Evolutionary conservation across 306 rosid genomes (phyloP).

Genomic region (Nissolia schottii): DNA sequence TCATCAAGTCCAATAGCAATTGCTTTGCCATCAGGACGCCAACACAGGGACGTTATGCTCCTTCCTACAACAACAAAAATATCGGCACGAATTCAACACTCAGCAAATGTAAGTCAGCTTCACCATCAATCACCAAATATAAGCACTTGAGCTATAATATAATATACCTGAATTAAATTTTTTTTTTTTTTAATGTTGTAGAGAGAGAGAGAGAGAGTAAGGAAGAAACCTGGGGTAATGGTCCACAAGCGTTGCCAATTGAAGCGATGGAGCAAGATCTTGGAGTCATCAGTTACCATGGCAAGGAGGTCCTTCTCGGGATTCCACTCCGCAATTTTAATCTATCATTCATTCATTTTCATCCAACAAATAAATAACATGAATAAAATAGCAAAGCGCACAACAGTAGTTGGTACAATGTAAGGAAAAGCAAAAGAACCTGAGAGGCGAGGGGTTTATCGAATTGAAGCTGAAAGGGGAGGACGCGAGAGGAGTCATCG

Average conservation of each 20-base stretch:
- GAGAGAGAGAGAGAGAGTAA: not conserved
- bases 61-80: conserved; percentile 43
- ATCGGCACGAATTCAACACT: not conserved
- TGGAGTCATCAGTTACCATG: conserved; percentile 86
- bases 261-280: conserved; percentile 90
- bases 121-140: not conserved
- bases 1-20: conserved; percentile 88
- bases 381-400: too few species aligned
- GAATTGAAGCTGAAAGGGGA: conserved; percentile 90
- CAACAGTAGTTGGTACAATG: too few species aligned
- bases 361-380: too few species aligned
- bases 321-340: conserved; percentile 91
- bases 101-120: not conserved
- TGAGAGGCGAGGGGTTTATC: conserved; percentile 87
- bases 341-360: conserved; percentile 37
- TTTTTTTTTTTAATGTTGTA: too few species aligned
- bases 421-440: too few species aligned
- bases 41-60: conserved; percentile 69
- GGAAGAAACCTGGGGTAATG: conserved; percentile 67
- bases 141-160: not conserved
- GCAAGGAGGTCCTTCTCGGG: conserved; percentile 99
- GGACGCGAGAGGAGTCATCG: conserved; percentile 57
- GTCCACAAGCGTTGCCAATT: conserved; percentile 99
- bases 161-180: not conserved
- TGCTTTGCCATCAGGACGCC: conserved; percentile 96